phyloP scores from a whole-genome alignment of 2,329 filamentous ascomycete genomes.

The Pestalotiopsis sp. region DNA sequence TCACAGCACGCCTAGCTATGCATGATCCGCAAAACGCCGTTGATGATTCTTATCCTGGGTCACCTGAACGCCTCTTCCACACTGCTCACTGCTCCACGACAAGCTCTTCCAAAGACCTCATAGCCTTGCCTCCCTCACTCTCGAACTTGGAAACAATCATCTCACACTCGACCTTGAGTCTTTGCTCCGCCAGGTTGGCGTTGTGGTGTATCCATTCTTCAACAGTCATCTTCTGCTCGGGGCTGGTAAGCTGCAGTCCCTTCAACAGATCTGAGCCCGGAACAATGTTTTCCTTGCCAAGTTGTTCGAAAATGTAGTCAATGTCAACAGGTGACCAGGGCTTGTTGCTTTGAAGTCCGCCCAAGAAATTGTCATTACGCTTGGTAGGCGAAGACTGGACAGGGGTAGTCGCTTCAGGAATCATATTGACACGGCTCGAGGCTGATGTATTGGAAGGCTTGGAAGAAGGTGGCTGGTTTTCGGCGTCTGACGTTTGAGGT shows the following conservation, averaged over 20 bases:
- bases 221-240: constrained; percentile 88
- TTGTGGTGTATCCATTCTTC: constrained; percentile 90
- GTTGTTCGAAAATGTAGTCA: constrained; percentile 66
- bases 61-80: neutral
- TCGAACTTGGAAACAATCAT: constrained; percentile 82
- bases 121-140: constrained; percentile 76
- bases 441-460: constrained; percentile 54
- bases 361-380: constrained; percentile 58
- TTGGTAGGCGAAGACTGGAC: constrained; percentile 63
- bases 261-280: constrained; percentile 47
- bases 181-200: constrained; percentile 78
- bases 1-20: neutral
- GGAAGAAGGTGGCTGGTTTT: constrained; percentile 76
- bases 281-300: constrained; percentile 56
- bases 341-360: constrained; percentile 56
- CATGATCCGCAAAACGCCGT: neutral
- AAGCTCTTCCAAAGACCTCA: constrained; percentile 76
- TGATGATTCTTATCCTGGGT: neutral
- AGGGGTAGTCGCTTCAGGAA: constrained; percentile 49
- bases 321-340: constrained; percentile 78
- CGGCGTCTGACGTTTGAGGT: constrained; percentile 77
- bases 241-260: constrained; percentile 65
- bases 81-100: constrained; percentile 46
- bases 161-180: constrained; percentile 81
- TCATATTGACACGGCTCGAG: constrained; percentile 49